These are phyloP conservation scores for Gossypium sturtianum DNA, from an alignment of 345 rosid species.

Conservation along the genomic window DNA sequence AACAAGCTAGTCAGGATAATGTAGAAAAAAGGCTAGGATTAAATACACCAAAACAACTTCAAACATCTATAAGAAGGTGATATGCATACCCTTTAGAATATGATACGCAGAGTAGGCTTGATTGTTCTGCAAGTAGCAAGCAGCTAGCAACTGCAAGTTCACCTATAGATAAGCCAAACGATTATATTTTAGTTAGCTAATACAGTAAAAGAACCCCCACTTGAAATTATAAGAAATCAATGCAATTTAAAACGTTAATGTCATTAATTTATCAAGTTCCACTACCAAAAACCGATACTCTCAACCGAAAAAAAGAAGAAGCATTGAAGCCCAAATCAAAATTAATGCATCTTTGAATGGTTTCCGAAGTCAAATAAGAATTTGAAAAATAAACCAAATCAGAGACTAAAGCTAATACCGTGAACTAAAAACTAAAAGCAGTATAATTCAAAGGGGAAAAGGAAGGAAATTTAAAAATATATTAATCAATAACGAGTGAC, in stretches of 20 bases:
- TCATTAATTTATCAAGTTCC: not conserved
- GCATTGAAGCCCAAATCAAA: not conserved
- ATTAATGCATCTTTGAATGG: not conserved
- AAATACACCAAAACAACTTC: not conserved
- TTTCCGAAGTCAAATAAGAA: not conserved
- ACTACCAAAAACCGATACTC: not conserved
- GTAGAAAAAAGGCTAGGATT: not conserved
- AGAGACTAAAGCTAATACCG: not conserved
- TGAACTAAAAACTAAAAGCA: conserved; percentile 9
- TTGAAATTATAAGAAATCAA: not conserved
- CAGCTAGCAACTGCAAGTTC: conserved; percentile 79
- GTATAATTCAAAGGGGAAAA: not conserved
- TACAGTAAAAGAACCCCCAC: not conserved
- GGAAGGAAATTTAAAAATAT: not conserved
- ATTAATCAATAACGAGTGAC: not conserved
- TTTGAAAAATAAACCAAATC: not conserved
- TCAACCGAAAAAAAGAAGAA: not conserved
- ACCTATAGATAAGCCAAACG: conserved; percentile 34
- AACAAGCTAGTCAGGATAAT: not conserved
- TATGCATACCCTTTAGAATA: conserved; percentile 64
- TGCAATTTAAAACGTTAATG: not conserved
- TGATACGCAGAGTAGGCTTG: conserved; percentile 89
- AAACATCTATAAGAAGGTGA: conserved; percentile 1
- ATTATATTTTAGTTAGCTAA: not conserved
- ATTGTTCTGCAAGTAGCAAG: conserved; percentile 83